phyloP scores from a whole-genome alignment of 208 protist species.

The Acanthamoeba castellanii region DNA sequence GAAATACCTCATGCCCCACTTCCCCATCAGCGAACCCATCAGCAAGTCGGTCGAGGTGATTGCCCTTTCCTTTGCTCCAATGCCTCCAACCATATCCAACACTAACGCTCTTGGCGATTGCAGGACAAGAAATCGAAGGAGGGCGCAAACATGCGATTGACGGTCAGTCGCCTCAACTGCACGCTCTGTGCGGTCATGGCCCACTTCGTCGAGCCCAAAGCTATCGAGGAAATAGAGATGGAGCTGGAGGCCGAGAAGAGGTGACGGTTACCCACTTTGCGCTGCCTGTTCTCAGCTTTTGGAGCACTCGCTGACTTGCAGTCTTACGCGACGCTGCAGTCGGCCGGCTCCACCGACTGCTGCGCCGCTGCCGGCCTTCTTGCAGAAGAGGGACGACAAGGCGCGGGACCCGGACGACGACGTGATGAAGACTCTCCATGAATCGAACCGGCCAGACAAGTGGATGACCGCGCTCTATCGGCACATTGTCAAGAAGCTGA shows the following conservation, averaged over 20 bases:
- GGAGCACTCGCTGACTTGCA: not conserved
- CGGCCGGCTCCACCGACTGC: not conserved
- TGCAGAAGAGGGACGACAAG: slow-evolving; percentile 31
- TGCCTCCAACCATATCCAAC: not conserved
- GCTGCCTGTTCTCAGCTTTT: not conserved
- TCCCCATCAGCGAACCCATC: slow-evolving; percentile 49
- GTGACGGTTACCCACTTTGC: not conserved
- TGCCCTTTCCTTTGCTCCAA: not conserved
- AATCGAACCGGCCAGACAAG: slow-evolving; percentile 33
- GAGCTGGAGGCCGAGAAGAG: not conserved
- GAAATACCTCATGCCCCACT: slow-evolving; percentile 63
- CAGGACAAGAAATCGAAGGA: slow-evolving; percentile 65
- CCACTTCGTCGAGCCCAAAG: slow-evolving; percentile 36
- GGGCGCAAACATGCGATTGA: not conserved
- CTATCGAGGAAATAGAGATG: slow-evolving; percentile 11
- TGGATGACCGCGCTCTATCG: slow-evolving; percentile 33
- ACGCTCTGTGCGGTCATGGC: slow-evolving; percentile 49
- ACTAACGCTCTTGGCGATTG: not conserved
- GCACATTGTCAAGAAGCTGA: slow-evolving; percentile 3
- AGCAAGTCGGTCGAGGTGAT: slow-evolving; percentile 2
- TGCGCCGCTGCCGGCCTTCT: slow-evolving; percentile 18
- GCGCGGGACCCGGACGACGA: not conserved
- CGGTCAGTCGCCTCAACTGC: slow-evolving; percentile 48
- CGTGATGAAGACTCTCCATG: not conserved
- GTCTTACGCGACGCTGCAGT: not conserved